Evolutionary conservation across 805 yeast species (phyloP), one percentile per base, ranked within the genome.

Genomic region (Metschnikowia arizonensis): DNA sequence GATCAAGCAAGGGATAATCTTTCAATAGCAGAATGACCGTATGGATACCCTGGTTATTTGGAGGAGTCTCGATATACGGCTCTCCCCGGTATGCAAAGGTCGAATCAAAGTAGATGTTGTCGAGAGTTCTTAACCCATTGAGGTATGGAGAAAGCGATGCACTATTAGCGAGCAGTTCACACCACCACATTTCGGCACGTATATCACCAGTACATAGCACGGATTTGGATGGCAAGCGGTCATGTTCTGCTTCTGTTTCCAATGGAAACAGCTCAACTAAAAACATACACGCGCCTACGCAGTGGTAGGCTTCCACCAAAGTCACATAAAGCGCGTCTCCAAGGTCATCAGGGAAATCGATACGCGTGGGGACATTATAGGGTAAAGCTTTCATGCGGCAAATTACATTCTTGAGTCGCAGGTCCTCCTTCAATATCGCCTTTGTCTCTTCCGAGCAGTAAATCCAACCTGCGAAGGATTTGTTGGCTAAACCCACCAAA

Each of bases 251-350:
- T 6, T 21, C 26, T 3, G 14, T 4, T n/a, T 29, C 4, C 9
- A 9, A 25, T 9, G 29, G 19, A 23, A 21, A 29, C 34, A 18
- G 42, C 47, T 75, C 76, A 1, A 81, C 46, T 24, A 81, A 64
- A 46, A 76, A 74, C 81, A 80, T 77, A 2, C 69, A 66, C 3
- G 82, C 68, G 3, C 85, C 85, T 10, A 82, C 78, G 54, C 85
- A 81, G 52, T 81, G 86, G 53, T 79, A 70, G 0, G 81, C 71
- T 5, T 71, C 71, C 2, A 81, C 64, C 23, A 74, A 54, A 1
- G 79, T 72, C 2, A 79, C 59, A 5, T 44, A 55, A 5, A 78
- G 40, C 45, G 34, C 40, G 1, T 25, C 19, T 1, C 42, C 33
- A 5, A 40, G 53, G 29, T 49, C 56, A 17, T 53, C 49, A 5